Conservation (phyloP, 2,329 filamentous ascomycete species). For the Knufia fluminis region DNA sequence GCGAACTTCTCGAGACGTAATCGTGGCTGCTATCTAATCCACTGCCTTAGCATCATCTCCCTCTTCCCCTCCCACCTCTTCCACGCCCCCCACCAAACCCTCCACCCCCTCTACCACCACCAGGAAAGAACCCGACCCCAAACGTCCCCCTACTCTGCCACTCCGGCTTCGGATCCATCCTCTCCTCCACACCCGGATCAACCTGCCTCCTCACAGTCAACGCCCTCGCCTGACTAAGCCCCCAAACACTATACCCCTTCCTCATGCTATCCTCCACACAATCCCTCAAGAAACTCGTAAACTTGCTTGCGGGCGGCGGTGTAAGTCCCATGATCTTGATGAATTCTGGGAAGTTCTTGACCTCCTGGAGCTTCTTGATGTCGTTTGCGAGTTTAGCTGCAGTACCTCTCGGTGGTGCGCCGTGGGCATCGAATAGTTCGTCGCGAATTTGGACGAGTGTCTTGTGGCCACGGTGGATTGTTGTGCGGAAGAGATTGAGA, state of each 20-base stretch:
- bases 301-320: neutral
- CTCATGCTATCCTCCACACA: constrained; percentile 8
- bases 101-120: neutral
- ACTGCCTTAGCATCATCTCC: no score
- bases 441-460: constrained; percentile 33
- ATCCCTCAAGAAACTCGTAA: constrained; percentile 11
- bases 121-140: neutral
- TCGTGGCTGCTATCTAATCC: no score
- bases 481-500: constrained; percentile 41
- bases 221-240: neutral
- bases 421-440: constrained; percentile 39
- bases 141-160: neutral
- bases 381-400: constrained; percentile 34
- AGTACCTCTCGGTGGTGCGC: constrained; percentile 36
- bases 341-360: constrained; percentile 37
- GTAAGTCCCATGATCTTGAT: constrained; percentile 33
- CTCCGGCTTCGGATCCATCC: neutral
- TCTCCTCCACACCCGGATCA: neutral
- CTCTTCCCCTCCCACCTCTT: neutral
- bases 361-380: constrained; percentile 36
- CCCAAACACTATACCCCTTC: constrained; percentile 7
- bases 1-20: no score
- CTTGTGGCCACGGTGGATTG: constrained; percentile 29
- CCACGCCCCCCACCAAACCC: neutral
- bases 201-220: neutral